These are phyloP conservation scores for Cryptosporidium sp. DNA, from an alignment of 169 alveolate genomes.

Conservation along the genomic window DNA sequence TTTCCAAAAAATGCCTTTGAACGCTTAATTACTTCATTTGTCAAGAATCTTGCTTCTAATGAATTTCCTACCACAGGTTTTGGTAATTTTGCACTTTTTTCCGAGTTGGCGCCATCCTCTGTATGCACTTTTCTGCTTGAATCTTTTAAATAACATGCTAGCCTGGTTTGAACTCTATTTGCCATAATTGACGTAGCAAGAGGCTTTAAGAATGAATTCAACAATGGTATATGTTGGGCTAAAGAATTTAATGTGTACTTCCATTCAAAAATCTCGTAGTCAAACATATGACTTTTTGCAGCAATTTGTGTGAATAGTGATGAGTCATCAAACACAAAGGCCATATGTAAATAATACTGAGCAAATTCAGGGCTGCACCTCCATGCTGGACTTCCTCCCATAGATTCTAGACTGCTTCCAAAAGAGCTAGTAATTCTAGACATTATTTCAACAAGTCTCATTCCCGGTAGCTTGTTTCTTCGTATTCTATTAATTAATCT, in stretches of 20 bases:
- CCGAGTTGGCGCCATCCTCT: not conserved
- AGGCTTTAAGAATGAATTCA: slow-evolving; percentile 48
- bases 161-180: slow-evolving; percentile 43
- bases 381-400: slow-evolving; percentile 71
- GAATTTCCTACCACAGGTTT: slow-evolving; percentile 15
- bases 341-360: slow-evolving; percentile 63
- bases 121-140: not conserved
- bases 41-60: slow-evolving; percentile 58
- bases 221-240: slow-evolving; percentile 62
- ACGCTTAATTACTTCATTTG: slow-evolving; percentile 47
- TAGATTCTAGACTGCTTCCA: not conserved
- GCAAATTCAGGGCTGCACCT: slow-evolving; percentile 27
- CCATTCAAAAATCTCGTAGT: slow-evolving; percentile 64
- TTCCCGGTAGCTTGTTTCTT: slow-evolving; percentile 47
- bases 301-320: slow-evolving; percentile 27
- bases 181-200: slow-evolving; percentile 61
- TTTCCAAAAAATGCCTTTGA: slow-evolving; percentile 56
- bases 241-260: slow-evolving; percentile 45
- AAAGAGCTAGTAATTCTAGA: slow-evolving; percentile 16
- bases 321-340: slow-evolving; percentile 66
- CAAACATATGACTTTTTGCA: slow-evolving; percentile 61
- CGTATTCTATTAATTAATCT: slow-evolving; percentile 61
- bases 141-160: slow-evolving; percentile 6
- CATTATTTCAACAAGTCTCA: slow-evolving; percentile 33
- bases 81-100: not conserved